Conservation (phyloP, 176 grass and related monocot species). For the Musa schizocarpa region DNA sequence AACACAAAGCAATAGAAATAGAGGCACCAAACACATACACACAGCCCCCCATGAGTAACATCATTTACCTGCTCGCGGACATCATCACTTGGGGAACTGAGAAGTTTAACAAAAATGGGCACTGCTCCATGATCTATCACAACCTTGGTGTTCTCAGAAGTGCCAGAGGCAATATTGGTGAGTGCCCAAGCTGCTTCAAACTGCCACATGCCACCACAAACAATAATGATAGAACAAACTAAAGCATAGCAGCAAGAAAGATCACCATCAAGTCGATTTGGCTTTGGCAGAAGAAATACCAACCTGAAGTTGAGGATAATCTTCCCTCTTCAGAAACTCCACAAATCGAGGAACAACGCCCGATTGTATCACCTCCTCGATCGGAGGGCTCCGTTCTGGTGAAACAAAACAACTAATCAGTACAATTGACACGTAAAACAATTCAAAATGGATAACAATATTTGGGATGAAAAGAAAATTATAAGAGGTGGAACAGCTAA, state of each 20-base stretch:
- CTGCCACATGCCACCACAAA: constrained; percentile 26
- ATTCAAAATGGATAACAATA: neutral
- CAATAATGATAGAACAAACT: neutral
- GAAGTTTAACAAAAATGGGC: constrained; percentile 81
- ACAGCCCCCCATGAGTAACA: neutral
- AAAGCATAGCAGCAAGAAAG: neutral
- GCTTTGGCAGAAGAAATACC: constrained; percentile 1
- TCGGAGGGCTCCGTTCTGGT: constrained; percentile 74
- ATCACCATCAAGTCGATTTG: neutral
- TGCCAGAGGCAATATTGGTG: constrained; percentile 90
- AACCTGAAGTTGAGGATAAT: constrained; percentile 89
- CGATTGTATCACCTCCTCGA: constrained; percentile 80
- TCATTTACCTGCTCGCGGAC: constrained; percentile 65
- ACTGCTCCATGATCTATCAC: constrained; percentile 79
- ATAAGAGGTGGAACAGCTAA: too few relatives aligned
- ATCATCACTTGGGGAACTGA: constrained; percentile 67
- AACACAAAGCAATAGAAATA: neutral
- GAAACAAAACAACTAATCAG: neutral
- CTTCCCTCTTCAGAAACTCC: constrained; percentile 74
- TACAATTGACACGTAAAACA: neutral
- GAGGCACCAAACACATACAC: neutral
- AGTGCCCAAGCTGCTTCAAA: constrained; percentile 96
- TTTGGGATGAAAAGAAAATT: too few relatives aligned
- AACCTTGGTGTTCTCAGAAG: constrained; percentile 82
- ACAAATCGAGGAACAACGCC: constrained; percentile 84